phyloP scores from a whole-genome alignment of 75 land plant species.

The Pinus albicaulis region DNA sequence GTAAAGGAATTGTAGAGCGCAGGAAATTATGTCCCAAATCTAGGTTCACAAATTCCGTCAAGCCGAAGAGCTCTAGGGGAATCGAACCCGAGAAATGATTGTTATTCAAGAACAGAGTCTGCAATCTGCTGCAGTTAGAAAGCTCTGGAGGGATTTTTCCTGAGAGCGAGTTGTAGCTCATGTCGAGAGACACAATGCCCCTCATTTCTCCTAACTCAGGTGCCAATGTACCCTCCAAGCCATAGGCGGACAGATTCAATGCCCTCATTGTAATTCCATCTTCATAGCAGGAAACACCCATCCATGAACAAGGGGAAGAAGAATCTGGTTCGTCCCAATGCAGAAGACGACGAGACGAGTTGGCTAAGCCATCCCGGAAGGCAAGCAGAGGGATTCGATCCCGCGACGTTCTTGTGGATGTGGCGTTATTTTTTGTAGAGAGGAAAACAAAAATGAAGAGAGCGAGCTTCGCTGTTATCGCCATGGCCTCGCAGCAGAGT shows the following conservation, averaged over 20 bases:
- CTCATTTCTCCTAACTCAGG: constrained; percentile 33
- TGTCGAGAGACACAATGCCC: constrained; percentile 28
- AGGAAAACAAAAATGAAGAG: no score
- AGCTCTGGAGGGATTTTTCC: constrained; percentile 41
- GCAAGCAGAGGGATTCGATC: constrained; percentile 11
- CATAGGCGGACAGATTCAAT: constrained; percentile 31
- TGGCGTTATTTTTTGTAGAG: no score
- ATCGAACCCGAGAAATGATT: constrained; percentile 19
- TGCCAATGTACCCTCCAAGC: constrained; percentile 46
- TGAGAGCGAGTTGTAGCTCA: constrained; percentile 36
- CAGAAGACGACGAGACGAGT: background rate
- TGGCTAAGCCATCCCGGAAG: background rate
- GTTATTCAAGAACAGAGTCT: constrained; percentile 4
- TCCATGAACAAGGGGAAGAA: constrained; percentile 20
- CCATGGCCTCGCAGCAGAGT: no score
- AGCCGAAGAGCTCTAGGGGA: constrained; percentile 15
- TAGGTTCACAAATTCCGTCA: constrained; percentile 8
- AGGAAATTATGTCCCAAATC: constrained; percentile 20
- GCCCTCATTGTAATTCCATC: constrained; percentile 7
- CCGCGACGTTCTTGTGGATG: background rate
- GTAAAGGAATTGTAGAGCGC: constrained; percentile 21
- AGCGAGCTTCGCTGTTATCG: no score
- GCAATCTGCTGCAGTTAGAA: constrained; percentile 23
- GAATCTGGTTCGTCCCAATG: background rate
- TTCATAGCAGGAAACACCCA: constrained; percentile 13